These are phyloP conservation scores for Alternaria viburni DNA, from an alignment of 2,329 filamentous ascomycete species.

Conservation along the genomic window DNA sequence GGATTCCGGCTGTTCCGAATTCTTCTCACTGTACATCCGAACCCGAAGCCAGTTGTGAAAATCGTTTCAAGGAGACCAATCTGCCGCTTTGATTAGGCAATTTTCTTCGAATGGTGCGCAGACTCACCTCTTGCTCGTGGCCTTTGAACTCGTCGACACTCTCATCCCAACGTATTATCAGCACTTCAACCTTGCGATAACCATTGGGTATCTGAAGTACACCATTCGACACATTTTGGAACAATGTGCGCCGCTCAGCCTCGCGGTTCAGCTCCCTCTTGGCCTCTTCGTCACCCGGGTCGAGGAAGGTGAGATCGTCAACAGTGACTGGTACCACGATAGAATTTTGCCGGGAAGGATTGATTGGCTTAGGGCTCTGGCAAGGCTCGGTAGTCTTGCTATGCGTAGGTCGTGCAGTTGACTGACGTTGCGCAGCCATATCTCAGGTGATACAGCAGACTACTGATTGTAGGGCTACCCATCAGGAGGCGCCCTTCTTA, in stretches of 20 bases:
- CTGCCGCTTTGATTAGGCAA: not conserved
- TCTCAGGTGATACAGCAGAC: no score
- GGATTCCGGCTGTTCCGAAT: not conserved
- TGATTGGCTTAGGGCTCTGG: no score
- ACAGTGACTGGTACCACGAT: no score
- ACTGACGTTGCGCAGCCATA: no score
- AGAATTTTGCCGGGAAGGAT: no score
- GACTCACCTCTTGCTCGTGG: constrained; percentile 20
- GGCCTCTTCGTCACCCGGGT: not conserved
- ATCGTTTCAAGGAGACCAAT: constrained; percentile 9
- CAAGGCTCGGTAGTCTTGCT: no score
- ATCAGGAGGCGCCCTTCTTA: not conserved
- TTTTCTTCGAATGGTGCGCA: no score
- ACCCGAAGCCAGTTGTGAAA: constrained; percentile 15
- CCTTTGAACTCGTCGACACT: constrained; percentile 26
- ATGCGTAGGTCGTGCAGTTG: no score
- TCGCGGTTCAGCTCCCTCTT: not conserved
- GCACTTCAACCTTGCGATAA: constrained; percentile 34
- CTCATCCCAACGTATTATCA: constrained; percentile 38
- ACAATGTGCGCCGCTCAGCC: not conserved
- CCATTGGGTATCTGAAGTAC: constrained; percentile 14
- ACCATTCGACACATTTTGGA: not conserved
- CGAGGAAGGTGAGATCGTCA: no score
- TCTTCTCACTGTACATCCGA: constrained; percentile 9
- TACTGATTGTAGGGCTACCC: no score